Percentiles rank a stretch among this genome's conserved stretches.
These are phyloP conservation scores for Globisporangium paroecandrum DNA, from an alignment of 352 stramenopile genomes.

Conservation along the genomic window DNA sequence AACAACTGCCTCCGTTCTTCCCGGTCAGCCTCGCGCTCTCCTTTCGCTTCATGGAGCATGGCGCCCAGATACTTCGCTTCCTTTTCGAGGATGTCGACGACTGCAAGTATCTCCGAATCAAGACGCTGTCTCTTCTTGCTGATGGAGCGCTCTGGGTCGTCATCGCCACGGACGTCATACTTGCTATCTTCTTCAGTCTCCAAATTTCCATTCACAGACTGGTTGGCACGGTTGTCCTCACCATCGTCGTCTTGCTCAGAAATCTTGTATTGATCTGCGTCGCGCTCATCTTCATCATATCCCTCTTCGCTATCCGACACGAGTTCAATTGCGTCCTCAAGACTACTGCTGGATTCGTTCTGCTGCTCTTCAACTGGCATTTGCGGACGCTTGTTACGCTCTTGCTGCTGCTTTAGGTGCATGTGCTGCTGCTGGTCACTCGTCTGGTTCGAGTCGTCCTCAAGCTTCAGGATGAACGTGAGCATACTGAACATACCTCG, in stretches of 20 bases:
- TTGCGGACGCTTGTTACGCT: background rate
- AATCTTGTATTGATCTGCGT: background rate
- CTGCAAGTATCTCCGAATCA: background rate
- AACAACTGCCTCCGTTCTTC: background rate
- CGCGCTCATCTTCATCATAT: background rate
- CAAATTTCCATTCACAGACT: too few species aligned
- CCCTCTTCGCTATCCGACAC: background rate
- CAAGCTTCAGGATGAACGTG: slow-evolving; percentile 1
- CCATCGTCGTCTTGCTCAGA: background rate
- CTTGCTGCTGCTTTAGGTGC: background rate
- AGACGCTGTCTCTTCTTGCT: background rate
- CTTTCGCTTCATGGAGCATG: background rate
- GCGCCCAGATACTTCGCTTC: background rate
- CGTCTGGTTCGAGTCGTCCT: background rate
- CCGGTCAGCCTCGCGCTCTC: background rate
- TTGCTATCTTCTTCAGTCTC: background rate
- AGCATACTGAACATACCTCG: slow-evolving; percentile 3
- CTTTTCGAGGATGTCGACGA: slow-evolving; percentile 1
- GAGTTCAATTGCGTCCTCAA: background rate
- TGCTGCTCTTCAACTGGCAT: background rate
- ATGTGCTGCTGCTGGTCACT: background rate
- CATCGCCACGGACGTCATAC: too few species aligned
- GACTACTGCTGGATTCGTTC: background rate
- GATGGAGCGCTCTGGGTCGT: background rate
- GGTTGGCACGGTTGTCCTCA: background rate